Evolutionary conservation across 305 asterid species (phyloP).

Genomic region (Rubia tinctorum): DNA sequence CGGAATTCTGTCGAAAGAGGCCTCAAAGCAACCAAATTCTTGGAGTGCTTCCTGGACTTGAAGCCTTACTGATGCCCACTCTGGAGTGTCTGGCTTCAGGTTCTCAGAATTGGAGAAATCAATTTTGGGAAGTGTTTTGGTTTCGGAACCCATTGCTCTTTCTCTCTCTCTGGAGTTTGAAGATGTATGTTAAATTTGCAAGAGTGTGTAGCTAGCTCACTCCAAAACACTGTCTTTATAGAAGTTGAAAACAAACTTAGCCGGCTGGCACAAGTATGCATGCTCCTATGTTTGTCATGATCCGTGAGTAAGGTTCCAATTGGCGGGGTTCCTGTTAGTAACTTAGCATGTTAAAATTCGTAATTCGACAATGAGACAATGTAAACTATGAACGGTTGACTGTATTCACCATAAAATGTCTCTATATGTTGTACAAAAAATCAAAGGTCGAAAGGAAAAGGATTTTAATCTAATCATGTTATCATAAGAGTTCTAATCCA

Average conservation of each 20-base stretch:
- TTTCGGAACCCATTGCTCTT: conserved; percentile 32
- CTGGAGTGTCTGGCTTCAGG: conserved; percentile 29
- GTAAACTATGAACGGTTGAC: too few relatives aligned
- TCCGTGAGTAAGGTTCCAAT: too few relatives aligned
- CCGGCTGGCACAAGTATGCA: neutral
- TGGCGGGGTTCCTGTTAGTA: too few relatives aligned
- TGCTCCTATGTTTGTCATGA: too few relatives aligned
- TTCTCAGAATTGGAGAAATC: conserved; percentile 35
- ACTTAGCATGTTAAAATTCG: too few relatives aligned
- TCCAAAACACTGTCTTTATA: neutral
- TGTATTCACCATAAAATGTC: too few relatives aligned
- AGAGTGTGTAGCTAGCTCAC: neutral
- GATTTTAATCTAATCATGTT: too few relatives aligned
- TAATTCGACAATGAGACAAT: too few relatives aligned
- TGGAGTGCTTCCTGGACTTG: conserved; percentile 44
- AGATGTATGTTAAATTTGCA: neutral
- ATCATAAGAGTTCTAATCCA: too few relatives aligned
- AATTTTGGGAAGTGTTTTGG: conserved; percentile 41
- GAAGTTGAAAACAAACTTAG: neutral
- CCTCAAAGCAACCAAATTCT: conserved; percentile 61
- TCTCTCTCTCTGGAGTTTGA: neutral
- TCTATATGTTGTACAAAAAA: too few relatives aligned
- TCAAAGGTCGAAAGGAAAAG: too few relatives aligned
- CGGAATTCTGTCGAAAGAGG: conserved; percentile 33
- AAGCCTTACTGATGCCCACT: conserved; percentile 38